Base-by-base conservation (phyloP, 164 flowering plant species). In the Piper longum region DNA sequence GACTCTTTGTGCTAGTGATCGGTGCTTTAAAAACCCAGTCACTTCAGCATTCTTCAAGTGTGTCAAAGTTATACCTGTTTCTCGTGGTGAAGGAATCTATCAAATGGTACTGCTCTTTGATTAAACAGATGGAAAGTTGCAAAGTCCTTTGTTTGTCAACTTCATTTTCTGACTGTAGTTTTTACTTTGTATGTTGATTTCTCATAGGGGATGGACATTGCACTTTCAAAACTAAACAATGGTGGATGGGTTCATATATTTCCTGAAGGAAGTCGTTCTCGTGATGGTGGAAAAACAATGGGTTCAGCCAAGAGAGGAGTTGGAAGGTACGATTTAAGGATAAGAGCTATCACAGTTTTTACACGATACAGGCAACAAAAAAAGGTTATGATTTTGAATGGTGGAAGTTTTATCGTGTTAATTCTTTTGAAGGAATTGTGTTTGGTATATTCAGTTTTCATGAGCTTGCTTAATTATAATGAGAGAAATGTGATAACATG, bases 191-290 rank as follows among this genome's bases (percentile, higher is more conserved):
- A 44, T 26, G 36, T 48, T 44, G 51, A 51, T 9, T 14, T 69
- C 58, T 60, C 78, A 9, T 74, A 90, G 98, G 98, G 96, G 4
- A 76, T 93, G 88, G 98, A 93, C 70, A 75, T 83, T 76, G 98
- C 98, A 57, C 72, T 93, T 72, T 73, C 89, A 55, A 93, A 93
- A 70, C 68, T 93, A 69, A 90, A 93, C 69, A 77, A 59, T 62
- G 98, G 98, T 62, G 92, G 86, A 7, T 93, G 98, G 98, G 96
- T 93, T 67, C 98, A 93, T 71, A 88, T 93, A 69, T 93, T 93
- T 59, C 98, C 97, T 4, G 98, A 93, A 79, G 98, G 98, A 41
- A 83, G 90, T 67, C 96, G 98, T 43, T 90, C 98, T 64, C 85
- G 95, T 64, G 97, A 93, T 79, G 98, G 98, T 72, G 98, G 98